phyloP scores from a whole-genome alignment of 2,329 filamentous ascomycete species.

The Lecanicillium sp. region DNA sequence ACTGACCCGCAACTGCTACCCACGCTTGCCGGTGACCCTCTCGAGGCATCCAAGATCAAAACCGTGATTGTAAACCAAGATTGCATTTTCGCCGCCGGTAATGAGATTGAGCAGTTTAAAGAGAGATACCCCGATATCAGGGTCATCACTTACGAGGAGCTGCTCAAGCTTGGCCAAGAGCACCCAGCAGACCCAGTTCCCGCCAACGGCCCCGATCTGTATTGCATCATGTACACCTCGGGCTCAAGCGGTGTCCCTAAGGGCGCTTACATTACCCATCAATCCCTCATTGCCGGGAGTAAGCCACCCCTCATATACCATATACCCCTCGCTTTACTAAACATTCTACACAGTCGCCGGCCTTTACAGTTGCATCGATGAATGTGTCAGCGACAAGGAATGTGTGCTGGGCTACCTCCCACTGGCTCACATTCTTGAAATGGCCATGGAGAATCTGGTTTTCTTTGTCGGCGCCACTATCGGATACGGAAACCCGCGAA shows the following conservation, averaged over 20 bases:
- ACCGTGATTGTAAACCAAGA: conserved; percentile 58
- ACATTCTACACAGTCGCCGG: conserved; percentile 66
- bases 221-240: conserved; percentile 82
- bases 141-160: conserved; percentile 49
- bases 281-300: conserved; percentile 67
- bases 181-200: conserved; percentile 67
- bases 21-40: conserved; percentile 49
- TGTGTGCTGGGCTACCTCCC: conserved; percentile 85
- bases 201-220: conserved; percentile 69
- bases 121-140: conserved; percentile 47
- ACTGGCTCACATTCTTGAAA: conserved; percentile 92
- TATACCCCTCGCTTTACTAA: no score
- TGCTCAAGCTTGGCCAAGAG: conserved; percentile 54
- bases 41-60: conserved; percentile 52
- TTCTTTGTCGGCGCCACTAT: conserved; percentile 86
- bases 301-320: no score
- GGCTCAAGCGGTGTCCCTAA: conserved; percentile 87
- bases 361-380: conserved; percentile 69
- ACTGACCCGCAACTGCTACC: conserved; percentile 76
- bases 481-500: conserved; percentile 88
- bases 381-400: conserved; percentile 71
- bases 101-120: conserved; percentile 51
- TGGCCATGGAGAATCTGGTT: conserved; percentile 87
- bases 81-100: conserved; percentile 43
- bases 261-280: conserved; percentile 78